These are phyloP conservation scores for Sporobolomyces roseus DNA, from an alignment of 768 basidiomycete genomes.

Conservation along the genomic window DNA sequence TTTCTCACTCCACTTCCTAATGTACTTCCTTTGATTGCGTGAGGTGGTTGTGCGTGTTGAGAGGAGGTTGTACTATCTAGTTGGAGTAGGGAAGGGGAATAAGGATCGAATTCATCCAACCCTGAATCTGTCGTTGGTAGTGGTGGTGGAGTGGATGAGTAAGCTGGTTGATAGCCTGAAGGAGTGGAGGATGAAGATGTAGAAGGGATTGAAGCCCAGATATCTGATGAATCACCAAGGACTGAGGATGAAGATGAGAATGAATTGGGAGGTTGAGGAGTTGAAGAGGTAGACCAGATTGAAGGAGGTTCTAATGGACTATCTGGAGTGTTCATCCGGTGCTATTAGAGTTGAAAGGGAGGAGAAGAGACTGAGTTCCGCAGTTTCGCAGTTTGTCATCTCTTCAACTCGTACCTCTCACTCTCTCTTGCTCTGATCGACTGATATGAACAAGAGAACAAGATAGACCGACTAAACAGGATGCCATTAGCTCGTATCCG, in stretches of 20 bases:
- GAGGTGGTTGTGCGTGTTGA: too few species aligned
- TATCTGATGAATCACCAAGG: neutral
- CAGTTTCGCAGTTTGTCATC: too few species aligned
- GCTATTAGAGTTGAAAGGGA: too few species aligned
- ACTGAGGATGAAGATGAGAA: neutral
- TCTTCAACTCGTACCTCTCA: neutral
- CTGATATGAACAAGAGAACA: neutral
- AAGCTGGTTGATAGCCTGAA: conserved; percentile 17
- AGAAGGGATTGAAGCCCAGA: conserved; percentile 23
- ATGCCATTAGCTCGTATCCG: too few species aligned
- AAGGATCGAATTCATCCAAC: conserved; percentile 30
- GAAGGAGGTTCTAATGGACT: too few species aligned
- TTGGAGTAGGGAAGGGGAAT: neutral
- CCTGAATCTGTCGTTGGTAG: neutral
- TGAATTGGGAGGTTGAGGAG: neutral
- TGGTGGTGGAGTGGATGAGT: neutral
- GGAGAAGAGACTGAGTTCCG: too few species aligned
- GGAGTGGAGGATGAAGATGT: neutral
- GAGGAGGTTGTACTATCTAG: neutral
- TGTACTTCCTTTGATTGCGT: too few species aligned
- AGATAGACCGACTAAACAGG: neutral
- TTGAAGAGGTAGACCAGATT: neutral
- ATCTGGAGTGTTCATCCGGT: too few species aligned
- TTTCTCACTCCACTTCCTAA: conserved; percentile 11
- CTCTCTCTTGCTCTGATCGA: neutral